phyloP scores from a whole-genome alignment of 768 basidiomycete genomes.

The Guyanaporus albipodus region DNA sequence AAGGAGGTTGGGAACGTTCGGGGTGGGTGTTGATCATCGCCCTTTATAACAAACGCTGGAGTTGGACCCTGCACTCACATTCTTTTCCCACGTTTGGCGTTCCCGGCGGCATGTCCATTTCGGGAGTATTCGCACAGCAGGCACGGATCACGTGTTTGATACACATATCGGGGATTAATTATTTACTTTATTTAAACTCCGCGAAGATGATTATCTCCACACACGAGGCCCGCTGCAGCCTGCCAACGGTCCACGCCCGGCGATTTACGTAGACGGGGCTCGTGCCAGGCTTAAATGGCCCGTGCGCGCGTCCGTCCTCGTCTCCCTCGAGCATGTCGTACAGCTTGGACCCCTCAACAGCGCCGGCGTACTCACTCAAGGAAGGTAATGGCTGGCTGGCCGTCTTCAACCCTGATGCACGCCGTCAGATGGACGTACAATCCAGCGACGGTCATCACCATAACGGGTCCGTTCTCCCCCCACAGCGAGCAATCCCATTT shows the following conservation, averaged over 20 bases:
- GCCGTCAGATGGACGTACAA: slow-evolving; percentile 48
- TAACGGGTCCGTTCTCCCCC: slow-evolving; percentile 57
- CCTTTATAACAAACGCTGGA: slow-evolving; percentile 35
- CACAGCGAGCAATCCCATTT: slow-evolving; percentile 1
- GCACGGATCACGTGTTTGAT: slow-evolving; percentile 28
- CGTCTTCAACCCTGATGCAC: slow-evolving; percentile 47
- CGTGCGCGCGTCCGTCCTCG: too few species aligned
- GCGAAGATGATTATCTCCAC: slow-evolving; percentile 25
- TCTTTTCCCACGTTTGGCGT: slow-evolving; percentile 35
- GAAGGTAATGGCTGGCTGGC: slow-evolving; percentile 53
- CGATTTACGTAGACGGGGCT: too few species aligned
- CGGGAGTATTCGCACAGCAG: slow-evolving; percentile 20
- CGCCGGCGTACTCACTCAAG: slow-evolving; percentile 33
- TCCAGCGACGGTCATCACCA: slow-evolving; percentile 73
- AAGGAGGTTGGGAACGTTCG: slow-evolving; percentile 35
- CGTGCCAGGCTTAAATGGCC: too few species aligned
- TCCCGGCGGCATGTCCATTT: slow-evolving; percentile 34
- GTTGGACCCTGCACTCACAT: slow-evolving; percentile 33
- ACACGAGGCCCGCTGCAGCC: slow-evolving; percentile 6
- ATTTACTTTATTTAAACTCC: slow-evolving; percentile 16
- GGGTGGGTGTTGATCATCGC: slow-evolving; percentile 38
- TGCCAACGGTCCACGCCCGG: too few species aligned
- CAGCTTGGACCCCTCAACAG: slow-evolving; percentile 26
- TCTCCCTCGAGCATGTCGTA: slow-evolving; percentile 17
- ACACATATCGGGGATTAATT: slow-evolving; percentile 18